Percentiles rank a stretch among this genome's conserved stretches.
phyloP scores from a whole-genome alignment of 1,284 basidiomycete genomes.

The Fistulina hepatica region DNA sequence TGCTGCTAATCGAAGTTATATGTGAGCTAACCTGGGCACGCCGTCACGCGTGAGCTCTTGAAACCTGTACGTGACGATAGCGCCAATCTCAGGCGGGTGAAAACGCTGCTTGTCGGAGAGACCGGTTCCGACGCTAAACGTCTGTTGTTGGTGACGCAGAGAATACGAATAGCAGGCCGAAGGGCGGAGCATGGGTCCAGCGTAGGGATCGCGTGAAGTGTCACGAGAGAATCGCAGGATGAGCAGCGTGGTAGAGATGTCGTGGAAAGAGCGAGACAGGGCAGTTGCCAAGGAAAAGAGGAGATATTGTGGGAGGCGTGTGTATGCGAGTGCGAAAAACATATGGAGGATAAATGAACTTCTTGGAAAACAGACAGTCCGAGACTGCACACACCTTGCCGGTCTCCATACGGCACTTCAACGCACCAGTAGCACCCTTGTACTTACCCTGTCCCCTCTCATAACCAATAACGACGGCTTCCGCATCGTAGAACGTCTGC shows the following conservation, averaged over 20 bases:
- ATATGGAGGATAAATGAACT: no score
- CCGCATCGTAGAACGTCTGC: conserved; percentile 55
- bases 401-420: conserved; percentile 53
- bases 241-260: no score
- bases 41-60: conserved; percentile 52
- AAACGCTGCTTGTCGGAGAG: conserved; percentile 41
- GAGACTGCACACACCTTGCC: conserved; percentile 33
- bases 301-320: no score
- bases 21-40: conserved; percentile 35
- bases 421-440: conserved; percentile 39
- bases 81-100: conserved; percentile 45
- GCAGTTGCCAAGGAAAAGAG: no score
- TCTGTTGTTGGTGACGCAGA: conserved; percentile 21
- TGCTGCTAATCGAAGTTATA: not conserved
- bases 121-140: conserved; percentile 47
- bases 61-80: conserved; percentile 54
- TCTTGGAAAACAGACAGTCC: not conserved
- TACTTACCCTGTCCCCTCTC: conserved; percentile 46
- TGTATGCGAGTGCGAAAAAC: no score
- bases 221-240: no score
- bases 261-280: no score
- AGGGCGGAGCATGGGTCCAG: no score
- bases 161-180: no score
- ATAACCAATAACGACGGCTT: conserved; percentile 51
- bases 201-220: no score